Evolutionary conservation across 495 filamentous ascomycete species (phyloP).

Genomic region (Rhizodiscina lignyota): DNA sequence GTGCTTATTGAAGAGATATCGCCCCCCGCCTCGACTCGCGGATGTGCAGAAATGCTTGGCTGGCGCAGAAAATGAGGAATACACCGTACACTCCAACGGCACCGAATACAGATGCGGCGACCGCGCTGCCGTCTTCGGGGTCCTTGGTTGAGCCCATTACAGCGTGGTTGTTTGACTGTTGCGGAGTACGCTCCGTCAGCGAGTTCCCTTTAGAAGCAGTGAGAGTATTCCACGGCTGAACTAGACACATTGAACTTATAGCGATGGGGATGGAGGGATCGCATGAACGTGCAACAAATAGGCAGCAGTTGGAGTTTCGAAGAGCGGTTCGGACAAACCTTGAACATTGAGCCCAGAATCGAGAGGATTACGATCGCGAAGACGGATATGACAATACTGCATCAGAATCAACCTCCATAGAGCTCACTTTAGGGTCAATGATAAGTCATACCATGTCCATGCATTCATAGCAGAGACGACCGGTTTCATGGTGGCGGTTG

Average conservation of each 20-base stretch:
- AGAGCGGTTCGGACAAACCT: conserved; percentile 26
- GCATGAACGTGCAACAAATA: neutral
- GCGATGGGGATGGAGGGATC: neutral
- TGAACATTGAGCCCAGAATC: conserved; percentile 64
- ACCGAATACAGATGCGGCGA: conserved; percentile 67
- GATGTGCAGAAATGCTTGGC: conserved; percentile 66
- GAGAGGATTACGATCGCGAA: conserved; percentile 83
- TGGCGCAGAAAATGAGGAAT: conserved; percentile 83
- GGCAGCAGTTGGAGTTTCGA: neutral
- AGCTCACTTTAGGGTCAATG: neutral
- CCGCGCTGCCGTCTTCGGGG: conserved; percentile 46
- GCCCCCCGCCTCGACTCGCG: conserved; percentile 63
- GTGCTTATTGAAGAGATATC: conserved; percentile 43
- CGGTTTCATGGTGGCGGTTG: conserved; percentile 67
- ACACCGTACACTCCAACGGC: conserved; percentile 77
- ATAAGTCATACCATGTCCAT: conserved; percentile 62
- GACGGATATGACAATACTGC: conserved; percentile 69
- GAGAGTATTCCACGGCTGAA: neutral
- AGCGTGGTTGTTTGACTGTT: conserved; percentile 53
- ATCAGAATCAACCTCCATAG: neutral
- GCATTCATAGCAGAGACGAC: conserved; percentile 78
- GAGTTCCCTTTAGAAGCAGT: neutral
- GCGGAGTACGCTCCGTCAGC: neutral
- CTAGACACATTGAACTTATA: conserved; percentile 1
- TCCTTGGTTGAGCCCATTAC: conserved; percentile 63